phyloP scores from a whole-genome alignment of 208 protist genomes.

The Trichomonas tenax region DNA sequence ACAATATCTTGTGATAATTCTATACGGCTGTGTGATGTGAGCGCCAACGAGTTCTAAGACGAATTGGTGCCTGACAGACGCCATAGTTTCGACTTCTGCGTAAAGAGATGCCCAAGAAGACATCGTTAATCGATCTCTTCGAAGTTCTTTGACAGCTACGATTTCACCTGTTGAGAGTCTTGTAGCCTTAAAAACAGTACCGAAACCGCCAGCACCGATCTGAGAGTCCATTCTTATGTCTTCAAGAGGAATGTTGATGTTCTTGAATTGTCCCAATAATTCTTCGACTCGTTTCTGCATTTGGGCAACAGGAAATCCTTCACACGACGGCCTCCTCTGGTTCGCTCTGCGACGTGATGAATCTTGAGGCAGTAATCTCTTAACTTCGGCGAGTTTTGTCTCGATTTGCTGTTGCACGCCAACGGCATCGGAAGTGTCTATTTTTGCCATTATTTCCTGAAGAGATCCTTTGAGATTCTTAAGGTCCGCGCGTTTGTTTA shows the following conservation, averaged over 20 bases:
- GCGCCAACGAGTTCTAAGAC: neutral
- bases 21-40: neutral
- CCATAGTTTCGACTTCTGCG: neutral
- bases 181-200: neutral
- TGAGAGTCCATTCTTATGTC: neutral
- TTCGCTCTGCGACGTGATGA: neutral
- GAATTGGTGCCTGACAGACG: neutral
- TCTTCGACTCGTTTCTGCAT: neutral
- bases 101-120: neutral
- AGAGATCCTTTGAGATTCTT: neutral
- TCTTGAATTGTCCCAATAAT: neutral
- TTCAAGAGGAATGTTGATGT: neutral
- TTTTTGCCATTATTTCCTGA: neutral
- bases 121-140: neutral
- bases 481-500: neutral
- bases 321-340: neutral
- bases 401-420: constrained; percentile 12
- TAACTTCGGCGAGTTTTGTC: neutral
- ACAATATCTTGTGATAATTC: neutral
- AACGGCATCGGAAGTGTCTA: neutral
- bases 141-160: constrained; percentile 16
- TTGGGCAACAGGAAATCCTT: neutral
- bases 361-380: neutral
- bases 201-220: neutral
- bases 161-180: neutral